Evolutionary conservation across 257 asterid genomes (phyloP).

Genomic region (Echium plantagineum): DNA sequence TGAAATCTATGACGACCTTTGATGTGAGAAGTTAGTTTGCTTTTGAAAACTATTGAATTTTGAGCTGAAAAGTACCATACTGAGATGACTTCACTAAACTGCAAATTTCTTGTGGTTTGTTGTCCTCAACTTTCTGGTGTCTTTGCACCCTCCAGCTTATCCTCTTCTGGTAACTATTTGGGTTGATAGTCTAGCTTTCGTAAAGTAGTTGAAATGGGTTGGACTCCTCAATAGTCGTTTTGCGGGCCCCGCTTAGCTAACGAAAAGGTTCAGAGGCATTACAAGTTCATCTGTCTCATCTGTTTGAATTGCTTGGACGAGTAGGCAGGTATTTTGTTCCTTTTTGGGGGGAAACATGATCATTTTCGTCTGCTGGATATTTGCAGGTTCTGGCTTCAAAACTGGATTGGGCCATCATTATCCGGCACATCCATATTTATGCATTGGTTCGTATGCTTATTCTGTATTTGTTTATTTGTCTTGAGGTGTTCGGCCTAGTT

Average conservation of each 20-base stretch:
- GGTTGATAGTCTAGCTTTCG: too few relatives aligned
- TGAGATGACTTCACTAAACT: background rate
- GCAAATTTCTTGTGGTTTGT: background rate
- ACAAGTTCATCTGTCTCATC: too few relatives aligned
- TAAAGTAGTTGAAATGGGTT: too few relatives aligned
- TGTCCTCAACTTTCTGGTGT: too few relatives aligned
- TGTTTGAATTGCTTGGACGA: constrained; percentile 7
- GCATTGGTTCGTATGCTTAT: constrained; percentile 53
- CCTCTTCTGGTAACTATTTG: too few relatives aligned
- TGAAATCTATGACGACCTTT: background rate
- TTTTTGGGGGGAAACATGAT: constrained; percentile 11
- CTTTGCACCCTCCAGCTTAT: too few relatives aligned
- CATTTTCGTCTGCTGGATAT: constrained; percentile 5
- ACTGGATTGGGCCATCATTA: constrained; percentile 92
- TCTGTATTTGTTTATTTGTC: constrained; percentile 5
- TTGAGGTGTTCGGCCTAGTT: background rate
- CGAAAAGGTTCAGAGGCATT: too few relatives aligned
- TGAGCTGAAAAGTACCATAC: background rate
- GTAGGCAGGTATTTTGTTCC: too few relatives aligned
- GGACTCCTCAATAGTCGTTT: too few relatives aligned
- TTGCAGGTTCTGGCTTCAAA: constrained; percentile 95
- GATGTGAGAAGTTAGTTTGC: too few relatives aligned
- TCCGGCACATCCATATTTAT: constrained; percentile 64
- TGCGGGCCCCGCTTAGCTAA: too few relatives aligned
- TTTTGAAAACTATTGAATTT: too few relatives aligned